Base-by-base conservation (phyloP, 768 basidiomycete species). In the Naganishia randhawae region DNA sequence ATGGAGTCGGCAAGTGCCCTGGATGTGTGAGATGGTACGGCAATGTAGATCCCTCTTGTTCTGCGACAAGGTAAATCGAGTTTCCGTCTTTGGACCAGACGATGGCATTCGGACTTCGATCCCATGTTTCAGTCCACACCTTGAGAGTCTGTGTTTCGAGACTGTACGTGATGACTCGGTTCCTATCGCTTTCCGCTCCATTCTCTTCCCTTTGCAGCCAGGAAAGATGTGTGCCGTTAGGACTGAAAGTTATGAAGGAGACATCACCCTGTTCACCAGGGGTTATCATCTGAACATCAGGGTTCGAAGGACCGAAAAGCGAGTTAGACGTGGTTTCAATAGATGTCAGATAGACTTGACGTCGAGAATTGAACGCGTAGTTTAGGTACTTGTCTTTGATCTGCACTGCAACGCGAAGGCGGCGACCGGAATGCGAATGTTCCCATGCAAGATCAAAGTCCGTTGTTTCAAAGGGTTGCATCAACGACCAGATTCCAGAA, bases 121-220 rank as follows among this genome's bases (percentile, higher is more conserved):
- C 92, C 94, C 93, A 98, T 42, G 83, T 75, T 73, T 90, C 87
- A 0, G 91, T 90, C 62, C 92, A 81, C 0, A 87, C 89, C 74
- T 84, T 89, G 32, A 87, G 84, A 16, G 88, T 83, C n/a, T 85
- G 80, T 69, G 84, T 86, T 50, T 80, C 77, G 17, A 95, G 80
- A 74, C 94, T 90, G 73, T 88, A 90, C 10, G 92, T 84, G 50
- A 92, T 86, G 53, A 93, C 84, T 76, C 76, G 69, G 52, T 80
- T 76, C 87, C 89, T 85, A 80, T 95, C 94, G 62, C 88, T 84
- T 80, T 97, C 94, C 72, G 93, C 89, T 1, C 94, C 93, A 73
- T 97, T 92, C 75, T 89, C 78, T 62, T 88, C 86, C 70, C 93
- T 84, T 78, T 97, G 90, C 42, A 91, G 80, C 94, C 94, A 98